Evolutionary conservation across 148 eudicot species (phyloP), one percentile per base, ranked within the genome.

Genomic region (Fagopyrum tataricum): DNA sequence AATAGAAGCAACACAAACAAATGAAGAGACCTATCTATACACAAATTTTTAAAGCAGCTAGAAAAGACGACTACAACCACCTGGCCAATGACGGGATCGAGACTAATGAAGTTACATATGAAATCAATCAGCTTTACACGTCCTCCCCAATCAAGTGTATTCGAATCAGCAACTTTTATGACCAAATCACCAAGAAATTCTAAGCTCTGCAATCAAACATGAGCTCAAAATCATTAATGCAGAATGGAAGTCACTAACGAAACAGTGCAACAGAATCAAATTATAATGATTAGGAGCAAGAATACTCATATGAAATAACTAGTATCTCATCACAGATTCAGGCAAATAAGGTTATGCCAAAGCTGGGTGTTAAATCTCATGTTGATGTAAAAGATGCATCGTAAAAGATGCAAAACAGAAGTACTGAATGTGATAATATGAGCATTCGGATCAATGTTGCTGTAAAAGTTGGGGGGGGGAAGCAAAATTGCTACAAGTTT

Each of bases 21-120:
- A 5, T 64, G 44, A 9, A 64, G 42, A 37, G 20, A 64, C 5
- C 6, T 39, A 6, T 61, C 40, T 23, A 31, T 4, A 39, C 44
- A 64, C 18, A 39, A 1, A 31, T 31, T 6, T 64, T 64, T 64
- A 64, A 37, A 37, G 69, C 44, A 64, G 20, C 43, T 13, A 13
- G 69, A 64, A 64, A 55, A 31, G 42, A 64, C 43, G 14, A 37
- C 69, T 64, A 15, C 40, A 77, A 78, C 78, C 80, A 95, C 99
- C 97, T 91, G 97, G 70, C 93, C 87, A 80, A 88, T 84, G 71
- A 83, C 79, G 62, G 99, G 96, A 78, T 77, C 80, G 40, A 95
- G 78, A 70, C 74, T 74, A 67, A 95, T 82, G 75, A 90, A 88
- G 82, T 82, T 84, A 83, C 89, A 95, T 31, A 91, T 82, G 87